Base-by-base conservation (phyloP, 192 early-diverging fungal genomes). In the Obelidium mucronatum region DNA sequence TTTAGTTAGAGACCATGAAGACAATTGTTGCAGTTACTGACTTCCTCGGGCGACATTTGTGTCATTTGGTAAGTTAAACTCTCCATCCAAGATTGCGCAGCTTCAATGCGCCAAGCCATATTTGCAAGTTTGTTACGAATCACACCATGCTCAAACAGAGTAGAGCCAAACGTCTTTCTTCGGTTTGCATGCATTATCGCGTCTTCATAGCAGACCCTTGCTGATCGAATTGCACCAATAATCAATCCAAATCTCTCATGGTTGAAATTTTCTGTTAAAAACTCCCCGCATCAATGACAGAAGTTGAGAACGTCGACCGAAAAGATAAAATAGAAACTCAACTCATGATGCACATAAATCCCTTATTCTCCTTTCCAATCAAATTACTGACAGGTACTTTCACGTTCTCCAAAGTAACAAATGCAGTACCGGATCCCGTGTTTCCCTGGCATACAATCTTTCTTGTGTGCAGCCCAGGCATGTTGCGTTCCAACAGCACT, bases 71-170 rank as follows among this genome's bases (percentile, higher is more conserved):
- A 92, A 40, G 87, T 80, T 4, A 94, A 81, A 48, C 73, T 56
- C 76, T 94, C 93, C 70, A 87, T 82, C 92, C 91, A 94, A 0
- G 90, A 79, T 48, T 93, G 91, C 4, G 91, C 90, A 0, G 92
- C 91, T 80, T 94, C 92, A 31, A 94, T 89, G 74, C 92, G 81
- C 40, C 90, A 82, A 8, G 89, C 85, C 93, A 94, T 94, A 51
- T 82, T 64, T 51, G 66, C 79, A 19, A 77, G 62, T 73, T 92
- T 92, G 77, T 91, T 89, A 35, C 92, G 90, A 64, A 94, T 90
- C 8, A 94, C 93, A 13, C 86, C 86, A 59, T 93, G 71, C 22
- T 75, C 78, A 75, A 74, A 73, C 24, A 79, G 51, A 26, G 53
- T 17, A 56, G 63, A 44, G 8, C 78, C 78, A 40, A 73, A 79